Evolutionary conservation across 768 basidiomycete genomes (phyloP).

Genomic region (Glaciozyma antarctica): DNA sequence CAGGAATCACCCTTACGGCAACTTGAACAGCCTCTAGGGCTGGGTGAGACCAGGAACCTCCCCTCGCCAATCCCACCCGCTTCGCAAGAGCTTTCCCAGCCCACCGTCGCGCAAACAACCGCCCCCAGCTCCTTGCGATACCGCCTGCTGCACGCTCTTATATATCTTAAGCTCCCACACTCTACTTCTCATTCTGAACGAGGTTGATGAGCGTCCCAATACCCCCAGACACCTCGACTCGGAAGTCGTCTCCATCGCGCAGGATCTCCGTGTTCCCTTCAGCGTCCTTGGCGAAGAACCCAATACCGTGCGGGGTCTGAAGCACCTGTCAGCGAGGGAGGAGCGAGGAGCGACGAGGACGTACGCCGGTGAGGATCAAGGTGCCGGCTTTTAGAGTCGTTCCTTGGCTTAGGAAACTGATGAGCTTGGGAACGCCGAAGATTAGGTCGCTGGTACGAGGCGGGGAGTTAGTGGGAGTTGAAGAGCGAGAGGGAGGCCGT

Average conservation of each 20-base stretch:
- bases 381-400: slow-evolving; percentile 40
- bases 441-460: slow-evolving; percentile 38
- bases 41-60: no score
- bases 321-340: background rate
- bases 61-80: no score
- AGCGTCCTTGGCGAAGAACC: slow-evolving; percentile 28
- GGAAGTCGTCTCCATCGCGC: slow-evolving; percentile 36
- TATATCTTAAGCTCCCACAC: no score
- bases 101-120: no score
- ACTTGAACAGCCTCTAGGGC: no score
- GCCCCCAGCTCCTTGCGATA: no score
- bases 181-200: slow-evolving; percentile 37
- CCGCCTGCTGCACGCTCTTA: no score
- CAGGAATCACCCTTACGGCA: no score
- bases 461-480: background rate
- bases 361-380: slow-evolving; percentile 41
- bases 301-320: slow-evolving; percentile 31
- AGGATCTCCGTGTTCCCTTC: slow-evolving; percentile 10
- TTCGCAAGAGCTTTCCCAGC: no score
- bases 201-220: slow-evolving; percentile 40
- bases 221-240: slow-evolving; percentile 32
- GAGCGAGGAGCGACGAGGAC: background rate
- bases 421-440: slow-evolving; percentile 39
- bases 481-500: slow-evolving; percentile 16
- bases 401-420: slow-evolving; percentile 41